A percentile compares a stretch with the other conserved stretches of the same genome.
Evolutionary conservation across 345 rosid species (phyloP).

Genomic region (Syzygium grande): DNA sequence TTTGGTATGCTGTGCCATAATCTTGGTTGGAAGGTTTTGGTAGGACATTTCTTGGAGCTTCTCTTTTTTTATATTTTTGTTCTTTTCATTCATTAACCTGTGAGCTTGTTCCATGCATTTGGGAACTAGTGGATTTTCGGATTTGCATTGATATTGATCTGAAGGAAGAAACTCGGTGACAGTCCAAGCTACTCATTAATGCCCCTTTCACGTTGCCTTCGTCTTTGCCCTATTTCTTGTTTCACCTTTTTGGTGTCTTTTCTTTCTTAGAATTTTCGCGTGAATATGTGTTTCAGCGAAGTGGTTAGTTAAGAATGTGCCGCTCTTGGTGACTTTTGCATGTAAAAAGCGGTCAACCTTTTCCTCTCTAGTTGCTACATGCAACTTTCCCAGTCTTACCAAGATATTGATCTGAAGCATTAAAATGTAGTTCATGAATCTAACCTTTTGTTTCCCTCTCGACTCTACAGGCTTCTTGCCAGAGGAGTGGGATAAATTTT

Average conservation of each 20-base stretch:
- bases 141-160: neutral
- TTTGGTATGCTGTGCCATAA: neutral
- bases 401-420: neutral
- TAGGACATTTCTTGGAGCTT: neutral
- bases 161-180: neutral
- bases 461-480: constrained; percentile 69
- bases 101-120: neutral
- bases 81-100: neutral
- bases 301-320: neutral
- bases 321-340: neutral
- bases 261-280: neutral
- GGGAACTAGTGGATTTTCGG: neutral
- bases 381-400: neutral
- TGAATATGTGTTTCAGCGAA: neutral
- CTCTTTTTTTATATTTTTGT: neutral
- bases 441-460: neutral
- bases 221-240: neutral
- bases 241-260: neutral
- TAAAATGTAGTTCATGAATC: neutral
- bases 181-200: neutral
- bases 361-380: neutral
- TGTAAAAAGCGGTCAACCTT: neutral
- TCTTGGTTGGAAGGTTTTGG: neutral
- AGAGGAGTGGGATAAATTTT: constrained; percentile 70
- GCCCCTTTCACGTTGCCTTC: neutral